These are phyloP conservation scores for Pseudocercospora crystallina DNA, from an alignment of 2,329 filamentous ascomycete species.

Conservation along the genomic window DNA sequence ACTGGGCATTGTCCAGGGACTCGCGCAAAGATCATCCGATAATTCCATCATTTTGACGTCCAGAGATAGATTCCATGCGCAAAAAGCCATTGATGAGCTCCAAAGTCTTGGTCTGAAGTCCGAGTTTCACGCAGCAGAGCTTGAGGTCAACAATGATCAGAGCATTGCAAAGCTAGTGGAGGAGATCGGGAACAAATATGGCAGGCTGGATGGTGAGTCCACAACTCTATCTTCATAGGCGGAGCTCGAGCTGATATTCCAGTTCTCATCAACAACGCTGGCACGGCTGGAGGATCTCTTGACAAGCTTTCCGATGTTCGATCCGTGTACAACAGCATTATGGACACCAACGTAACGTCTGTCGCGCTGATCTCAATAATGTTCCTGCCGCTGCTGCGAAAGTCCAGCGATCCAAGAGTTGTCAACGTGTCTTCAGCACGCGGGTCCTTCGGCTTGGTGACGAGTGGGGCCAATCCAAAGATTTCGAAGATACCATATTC, in stretches of 20 bases:
- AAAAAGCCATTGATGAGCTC: conserved; percentile 31
- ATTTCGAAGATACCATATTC: conserved; percentile 29
- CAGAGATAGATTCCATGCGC: conserved; percentile 26
- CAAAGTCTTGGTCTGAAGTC: conserved; percentile 20
- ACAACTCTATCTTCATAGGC: background rate
- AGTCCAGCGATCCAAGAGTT: conserved; percentile 28
- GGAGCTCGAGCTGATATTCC: background rate
- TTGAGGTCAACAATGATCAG: conserved; percentile 33
- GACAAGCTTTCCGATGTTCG: conserved; percentile 2
- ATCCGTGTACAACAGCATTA: background rate
- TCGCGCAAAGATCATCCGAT: conserved; percentile 26
- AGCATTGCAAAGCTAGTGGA: conserved; percentile 26
- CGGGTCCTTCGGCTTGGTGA: conserved; percentile 27
- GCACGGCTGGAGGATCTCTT: conserved; percentile 32
- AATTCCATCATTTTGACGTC: conserved; percentile 35
- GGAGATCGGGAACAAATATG: conserved; percentile 25
- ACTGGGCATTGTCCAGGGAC: conserved; percentile 19
- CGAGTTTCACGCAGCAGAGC: conserved; percentile 26
- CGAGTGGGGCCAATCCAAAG: conserved; percentile 30
- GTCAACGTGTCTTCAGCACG: conserved; percentile 38
- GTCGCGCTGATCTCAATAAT: conserved; percentile 39
- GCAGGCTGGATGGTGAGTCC: conserved; percentile 27
- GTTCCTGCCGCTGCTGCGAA: conserved; percentile 33
- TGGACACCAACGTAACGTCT: conserved; percentile 45
- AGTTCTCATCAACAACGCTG: conserved; percentile 45